A percentile compares a stretch with the other conserved stretches of the same genome.
These are phyloP conservation scores for Tritrichomonas musculus DNA, from an alignment of 208 protist species.

Conservation along the genomic window DNA sequence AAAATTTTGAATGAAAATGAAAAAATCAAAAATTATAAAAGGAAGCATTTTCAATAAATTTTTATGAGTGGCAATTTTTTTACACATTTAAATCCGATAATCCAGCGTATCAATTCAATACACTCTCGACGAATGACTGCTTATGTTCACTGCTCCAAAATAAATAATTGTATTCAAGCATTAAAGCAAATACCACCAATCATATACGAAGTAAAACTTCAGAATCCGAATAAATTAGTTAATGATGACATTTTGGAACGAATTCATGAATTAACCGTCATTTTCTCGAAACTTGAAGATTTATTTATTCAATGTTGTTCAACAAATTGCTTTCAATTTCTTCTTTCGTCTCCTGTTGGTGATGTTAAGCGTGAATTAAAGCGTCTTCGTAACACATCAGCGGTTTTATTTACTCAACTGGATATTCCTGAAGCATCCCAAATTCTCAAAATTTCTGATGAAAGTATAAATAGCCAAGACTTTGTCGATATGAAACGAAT, in stretches of 20 bases:
- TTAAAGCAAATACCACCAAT: neutral
- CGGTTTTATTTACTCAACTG: neutral
- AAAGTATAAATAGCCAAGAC: neutral
- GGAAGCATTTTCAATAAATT: no score
- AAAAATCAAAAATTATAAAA: no score
- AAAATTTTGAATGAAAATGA: no score
- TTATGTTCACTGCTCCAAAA: constrained; percentile 19
- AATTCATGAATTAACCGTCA: neutral
- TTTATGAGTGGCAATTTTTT: no score
- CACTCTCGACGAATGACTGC: neutral
- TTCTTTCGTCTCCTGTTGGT: neutral
- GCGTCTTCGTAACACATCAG: no score
- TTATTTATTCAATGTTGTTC: neutral
- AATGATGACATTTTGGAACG: no score
- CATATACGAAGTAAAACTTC: neutral
- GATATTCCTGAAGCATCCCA: neutral
- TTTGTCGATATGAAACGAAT: neutral
- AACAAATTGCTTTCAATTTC: neutral
- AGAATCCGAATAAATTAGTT: neutral
- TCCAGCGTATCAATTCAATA: no score
- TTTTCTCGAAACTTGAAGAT: neutral
- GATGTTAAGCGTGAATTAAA: neutral
- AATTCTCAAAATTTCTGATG: neutral
- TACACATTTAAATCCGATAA: no score
- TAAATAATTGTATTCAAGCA: neutral